phyloP scores from a whole-genome alignment of 306 rosid genomes.

The Rosa rugosa region DNA sequence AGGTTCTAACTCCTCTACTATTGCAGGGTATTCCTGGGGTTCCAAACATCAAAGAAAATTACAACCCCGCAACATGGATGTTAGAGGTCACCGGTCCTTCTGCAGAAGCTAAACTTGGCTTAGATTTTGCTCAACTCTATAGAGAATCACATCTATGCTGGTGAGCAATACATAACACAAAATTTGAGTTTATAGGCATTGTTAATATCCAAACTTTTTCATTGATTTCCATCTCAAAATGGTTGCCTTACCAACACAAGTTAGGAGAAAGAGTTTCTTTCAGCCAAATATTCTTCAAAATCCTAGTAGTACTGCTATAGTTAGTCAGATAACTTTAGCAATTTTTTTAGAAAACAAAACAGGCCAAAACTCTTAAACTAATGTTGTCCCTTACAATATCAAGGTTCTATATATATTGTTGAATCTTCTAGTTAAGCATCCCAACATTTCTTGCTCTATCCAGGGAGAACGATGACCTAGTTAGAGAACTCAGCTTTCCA shows the following conservation, averaged over 20 bases:
- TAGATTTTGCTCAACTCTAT: constrained; percentile 29
- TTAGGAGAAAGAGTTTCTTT: background rate
- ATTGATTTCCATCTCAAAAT: background rate
- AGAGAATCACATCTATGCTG: constrained; percentile 20
- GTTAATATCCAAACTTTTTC: background rate
- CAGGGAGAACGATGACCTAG: constrained; percentile 24
- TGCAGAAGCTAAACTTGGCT: constrained; percentile 21
- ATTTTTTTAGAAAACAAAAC: too few relatives aligned
- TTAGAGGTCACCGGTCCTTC: background rate
- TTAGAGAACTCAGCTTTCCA: constrained; percentile 20
- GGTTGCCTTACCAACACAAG: background rate
- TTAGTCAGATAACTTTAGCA: too few relatives aligned
- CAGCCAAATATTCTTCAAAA: background rate
- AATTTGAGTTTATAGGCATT: too few relatives aligned
- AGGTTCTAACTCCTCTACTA: background rate
- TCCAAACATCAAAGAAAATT: constrained; percentile 36
- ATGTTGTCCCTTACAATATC: background rate
- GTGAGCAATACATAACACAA: background rate
- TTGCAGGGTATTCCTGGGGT: constrained; percentile 26
- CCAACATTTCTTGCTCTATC: background rate
- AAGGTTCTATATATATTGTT: background rate
- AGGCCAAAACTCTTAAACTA: background rate
- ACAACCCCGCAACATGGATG: constrained; percentile 45
- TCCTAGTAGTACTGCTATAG: background rate
- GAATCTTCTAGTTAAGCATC: background rate